Evolutionary conservation across 192 early-diverging fungal species (phyloP), one percentile per base, ranked within the genome.

Genomic region (Podila epicladia): DNA sequence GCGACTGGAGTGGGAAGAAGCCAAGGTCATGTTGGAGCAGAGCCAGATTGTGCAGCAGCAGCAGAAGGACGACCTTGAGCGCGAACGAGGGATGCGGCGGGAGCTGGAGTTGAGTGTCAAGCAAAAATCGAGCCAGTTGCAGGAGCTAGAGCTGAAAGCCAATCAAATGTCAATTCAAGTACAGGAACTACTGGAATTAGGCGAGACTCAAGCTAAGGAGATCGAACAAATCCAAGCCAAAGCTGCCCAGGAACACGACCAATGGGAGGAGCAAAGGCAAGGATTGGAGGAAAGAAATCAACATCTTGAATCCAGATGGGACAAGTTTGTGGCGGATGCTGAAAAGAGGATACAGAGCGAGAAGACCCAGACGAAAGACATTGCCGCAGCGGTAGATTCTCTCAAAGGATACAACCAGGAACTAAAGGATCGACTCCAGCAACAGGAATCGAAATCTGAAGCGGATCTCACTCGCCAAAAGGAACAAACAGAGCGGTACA

Each of bases 331-430:
- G 1, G 19, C 32, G 19, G 68, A 64, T 15, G 49, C 32, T 33
- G 31, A 20, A 29, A 31, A 51, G 61, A 58, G 37, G n/a, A 51
- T 38, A 12, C 48, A 5, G 11, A 50, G 53, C 31, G 53, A 55
- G 24, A 63, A 31, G 62, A 57, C 62, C 0, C 57, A 70, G 35
- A 51, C 28, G 3, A 64, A 48, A n/a, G 55, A 64, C 20, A 53
- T 75, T 17, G 26, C 12, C 1, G n/a, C 62, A 9, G 35, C 65
- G 9, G 49, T 70, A 1, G 15, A 20, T 1, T 48, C 74, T 28
- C 53, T 76, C 32, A 65, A 65, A 22, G 53, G 31, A 17, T 33
- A 45, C 1, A 35, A 71, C 19, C 45, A 78, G 35, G 75, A 71
- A 4, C 45, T 71, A 3, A 51, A 67, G 50, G 64, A 45, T 20